Evolutionary conservation across 1,139 yeast species (phyloP).

Genomic region (Williopsis jadinii): DNA sequence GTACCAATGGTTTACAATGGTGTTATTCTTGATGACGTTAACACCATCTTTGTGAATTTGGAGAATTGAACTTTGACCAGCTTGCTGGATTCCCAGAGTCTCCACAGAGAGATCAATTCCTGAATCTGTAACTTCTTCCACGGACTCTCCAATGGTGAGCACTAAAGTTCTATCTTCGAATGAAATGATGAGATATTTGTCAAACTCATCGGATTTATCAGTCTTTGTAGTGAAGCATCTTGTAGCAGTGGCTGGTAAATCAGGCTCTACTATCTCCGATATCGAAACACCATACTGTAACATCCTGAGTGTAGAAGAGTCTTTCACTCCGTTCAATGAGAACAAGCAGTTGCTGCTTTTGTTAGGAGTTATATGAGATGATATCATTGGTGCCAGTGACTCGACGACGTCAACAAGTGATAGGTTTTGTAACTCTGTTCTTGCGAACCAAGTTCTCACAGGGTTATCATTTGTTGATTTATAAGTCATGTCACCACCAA

Average conservation of each 20-base stretch:
- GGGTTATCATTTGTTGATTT: slow-evolving; percentile 28
- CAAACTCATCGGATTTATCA: slow-evolving; percentile 37
- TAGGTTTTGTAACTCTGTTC: slow-evolving; percentile 44
- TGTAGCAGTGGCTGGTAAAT: slow-evolving; percentile 59
- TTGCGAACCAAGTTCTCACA: slow-evolving; percentile 25
- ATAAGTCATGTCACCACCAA: slow-evolving; percentile 49
- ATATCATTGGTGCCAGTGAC: slow-evolving; percentile 53
- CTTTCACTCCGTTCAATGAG: slow-evolving; percentile 18
- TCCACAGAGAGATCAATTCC: slow-evolving; percentile 48
- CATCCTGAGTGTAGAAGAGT: slow-evolving; percentile 38
- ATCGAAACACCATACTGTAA: slow-evolving; percentile 55
- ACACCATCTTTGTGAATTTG: slow-evolving; percentile 77
- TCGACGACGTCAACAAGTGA: slow-evolving; percentile 48
- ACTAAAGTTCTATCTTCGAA: slow-evolving; percentile 67
- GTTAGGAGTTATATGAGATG: slow-evolving; percentile 35
- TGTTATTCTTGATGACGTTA: slow-evolving; percentile 42
- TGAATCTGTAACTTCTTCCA: slow-evolving; percentile 68
- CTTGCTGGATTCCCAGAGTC: slow-evolving; percentile 65
- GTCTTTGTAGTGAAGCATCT: slow-evolving; percentile 55
- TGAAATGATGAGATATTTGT: slow-evolving; percentile 61
- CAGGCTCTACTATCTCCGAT: slow-evolving; percentile 62
- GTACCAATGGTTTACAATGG: slow-evolving; percentile 50
- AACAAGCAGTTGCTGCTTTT: slow-evolving; percentile 31
- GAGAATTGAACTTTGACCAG: slow-evolving; percentile 56
- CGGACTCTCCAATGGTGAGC: slow-evolving; percentile 69